Base-by-base conservation (phyloP, 345 rosid species). In the Bruguiera parviflora region DNA sequence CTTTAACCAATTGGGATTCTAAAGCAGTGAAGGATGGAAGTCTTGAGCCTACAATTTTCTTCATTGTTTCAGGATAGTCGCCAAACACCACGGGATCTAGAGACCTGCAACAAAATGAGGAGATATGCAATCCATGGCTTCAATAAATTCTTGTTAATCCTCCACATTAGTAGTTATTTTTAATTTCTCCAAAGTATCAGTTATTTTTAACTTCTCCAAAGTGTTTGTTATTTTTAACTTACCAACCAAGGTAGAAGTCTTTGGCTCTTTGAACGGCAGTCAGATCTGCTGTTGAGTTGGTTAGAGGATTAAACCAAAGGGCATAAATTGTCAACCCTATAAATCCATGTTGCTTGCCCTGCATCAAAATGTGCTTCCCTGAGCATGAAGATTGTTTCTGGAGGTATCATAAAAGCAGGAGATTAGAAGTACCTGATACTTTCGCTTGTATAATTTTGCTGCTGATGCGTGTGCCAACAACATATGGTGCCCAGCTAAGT, bases 391-490 rank as follows among this genome's bases (percentile, higher is more conserved):
- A 37, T 53, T 8, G 20, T 25, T 55, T n/a, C 0, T 5, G 27
- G n/a, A 11, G 1, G 4, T 35, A 43, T 52, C 16, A 59, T 11
- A 15, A 24, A 55, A 2, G 35, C 11, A 32, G 22, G 49, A 29
- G 29, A 3, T 15, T 3, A 39, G 20, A 21, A 8, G 51, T 79
- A 84, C 98, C 87, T 86, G 87, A 70, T 87, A 90, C 58, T 79
- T 87, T 5, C 58, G 73, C 79, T 22, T 79, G 80, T 92, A 88
- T 71, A 85, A 27, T 67, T 65, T 81, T 39, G 89, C 86, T 61
- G 81, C 82, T 6, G 91, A 84, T 33, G 89, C 92, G 74, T 92
- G 98, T 5, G 96, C 86, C 67, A 92, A 47, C 66, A 92, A 68
- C 15, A 88, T 74, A 70, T 92, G 74, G 75, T 90, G 96, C 60